Conservation (phyloP, 2,329 filamentous ascomycete genomes). For the Cercospora zeina region DNA sequence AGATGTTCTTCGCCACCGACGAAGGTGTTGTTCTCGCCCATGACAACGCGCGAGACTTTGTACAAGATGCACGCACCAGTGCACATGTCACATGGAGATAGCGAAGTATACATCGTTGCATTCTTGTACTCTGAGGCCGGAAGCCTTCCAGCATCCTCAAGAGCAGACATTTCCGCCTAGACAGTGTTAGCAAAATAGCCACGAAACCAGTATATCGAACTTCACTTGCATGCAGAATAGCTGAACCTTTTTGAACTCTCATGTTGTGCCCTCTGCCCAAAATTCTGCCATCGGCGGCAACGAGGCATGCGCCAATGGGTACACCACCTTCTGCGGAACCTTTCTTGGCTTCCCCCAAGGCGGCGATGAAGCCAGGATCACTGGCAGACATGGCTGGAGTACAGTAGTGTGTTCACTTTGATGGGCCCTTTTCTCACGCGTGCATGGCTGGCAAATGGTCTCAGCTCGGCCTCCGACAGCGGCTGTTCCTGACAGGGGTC, state of each 20-base stretch:
- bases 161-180: conserved; percentile 73
- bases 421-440: conserved; percentile 10
- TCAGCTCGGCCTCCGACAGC: conserved; percentile 2
- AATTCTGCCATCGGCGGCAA: conserved; percentile 68
- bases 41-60: conserved; percentile 70
- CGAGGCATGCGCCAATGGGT: conserved; percentile 60
- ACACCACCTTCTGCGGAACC: conserved; percentile 60
- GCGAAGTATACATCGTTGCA: conserved; percentile 79
- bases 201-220: not conserved
- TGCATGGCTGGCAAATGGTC: conserved; percentile 3
- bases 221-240: conserved; percentile 65
- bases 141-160: conserved; percentile 71
- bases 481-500: conserved; percentile 7
- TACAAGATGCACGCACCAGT: conserved; percentile 76
- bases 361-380: conserved; percentile 57
- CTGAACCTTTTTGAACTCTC: conserved; percentile 69
- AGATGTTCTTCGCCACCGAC: conserved; percentile 72
- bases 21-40: conserved; percentile 76
- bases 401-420: conserved; percentile 14
- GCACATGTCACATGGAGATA: conserved; percentile 80
- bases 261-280: conserved; percentile 73
- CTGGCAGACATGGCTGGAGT: conserved; percentile 36
- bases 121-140: conserved; percentile 68
- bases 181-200: not conserved
- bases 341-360: conserved; percentile 58